These are phyloP conservation scores for Candida mesenterica DNA, from an alignment of 1,139 yeast species.

Conservation along the genomic window DNA sequence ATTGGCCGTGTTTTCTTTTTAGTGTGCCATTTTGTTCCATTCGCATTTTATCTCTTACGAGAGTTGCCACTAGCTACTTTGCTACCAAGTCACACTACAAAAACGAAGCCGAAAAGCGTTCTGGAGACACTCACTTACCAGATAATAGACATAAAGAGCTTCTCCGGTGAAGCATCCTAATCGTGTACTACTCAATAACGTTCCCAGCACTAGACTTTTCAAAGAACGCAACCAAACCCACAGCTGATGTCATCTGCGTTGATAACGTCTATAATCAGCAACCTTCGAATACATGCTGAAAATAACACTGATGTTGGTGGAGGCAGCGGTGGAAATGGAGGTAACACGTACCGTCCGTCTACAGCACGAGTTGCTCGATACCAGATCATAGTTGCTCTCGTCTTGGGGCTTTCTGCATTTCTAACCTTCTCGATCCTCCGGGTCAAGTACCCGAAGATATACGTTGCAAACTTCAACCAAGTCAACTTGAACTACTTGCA, in stretches of 20 bases:
- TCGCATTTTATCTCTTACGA: no score
- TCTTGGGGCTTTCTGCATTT: slow-evolving; percentile 65
- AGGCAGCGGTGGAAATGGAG: slow-evolving; percentile 1
- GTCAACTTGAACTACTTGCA: slow-evolving; percentile 45
- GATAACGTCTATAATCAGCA: background rate
- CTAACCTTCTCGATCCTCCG: slow-evolving; percentile 63
- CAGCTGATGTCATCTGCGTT: background rate
- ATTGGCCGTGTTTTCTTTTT: no score
- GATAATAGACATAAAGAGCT: no score
- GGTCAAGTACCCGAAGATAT: slow-evolving; percentile 66
- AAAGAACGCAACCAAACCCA: no score
- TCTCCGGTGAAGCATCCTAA: no score
- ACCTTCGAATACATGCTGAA: slow-evolving; percentile 1
- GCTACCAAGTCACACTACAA: no score
- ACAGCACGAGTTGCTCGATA: slow-evolving; percentile 42
- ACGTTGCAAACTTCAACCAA: slow-evolving; percentile 55
- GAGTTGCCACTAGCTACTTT: no score
- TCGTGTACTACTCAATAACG: no score
- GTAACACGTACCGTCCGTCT: slow-evolving; percentile 23
- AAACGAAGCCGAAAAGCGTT: no score
- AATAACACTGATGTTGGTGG: background rate
- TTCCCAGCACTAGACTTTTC: no score
- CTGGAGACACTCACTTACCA: no score
- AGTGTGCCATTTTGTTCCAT: no score
- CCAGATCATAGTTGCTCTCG: slow-evolving; percentile 59